Conservation (phyloP, 805 yeast species). For the Candida montana region DNA sequence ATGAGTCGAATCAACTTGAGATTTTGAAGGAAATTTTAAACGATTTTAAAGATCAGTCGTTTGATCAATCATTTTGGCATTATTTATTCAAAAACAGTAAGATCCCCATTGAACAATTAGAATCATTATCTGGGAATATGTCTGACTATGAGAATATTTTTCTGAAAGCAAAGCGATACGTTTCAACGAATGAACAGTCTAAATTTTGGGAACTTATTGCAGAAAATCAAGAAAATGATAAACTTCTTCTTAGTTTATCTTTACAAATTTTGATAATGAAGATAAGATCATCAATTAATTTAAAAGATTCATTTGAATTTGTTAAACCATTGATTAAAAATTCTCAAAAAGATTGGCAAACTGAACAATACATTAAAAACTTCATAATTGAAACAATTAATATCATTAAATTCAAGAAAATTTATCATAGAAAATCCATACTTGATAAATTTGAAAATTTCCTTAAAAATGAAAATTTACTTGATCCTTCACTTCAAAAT, state of each 20-base stretch:
- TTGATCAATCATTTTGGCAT: conserved; percentile 14
- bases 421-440: conserved; percentile 8
- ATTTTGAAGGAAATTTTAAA: not conserved
- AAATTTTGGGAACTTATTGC: conserved; percentile 13
- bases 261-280: conserved; percentile 11
- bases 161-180: conserved; percentile 8
- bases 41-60: conserved; percentile 3
- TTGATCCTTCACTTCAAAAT: conserved; percentile 10
- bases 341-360: not conserved
- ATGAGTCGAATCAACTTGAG: conserved; percentile 1
- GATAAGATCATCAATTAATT: conserved; percentile 4
- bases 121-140: not conserved
- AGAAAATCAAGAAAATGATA: conserved; percentile 3
- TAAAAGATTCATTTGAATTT: conserved; percentile 3
- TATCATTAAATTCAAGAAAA: not conserved
- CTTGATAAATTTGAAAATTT: conserved; percentile 11
- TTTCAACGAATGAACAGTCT: conserved; percentile 5
- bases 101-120: conserved; percentile 8
- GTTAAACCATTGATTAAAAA: conserved; percentile 1
- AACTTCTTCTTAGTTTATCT: conserved; percentile 6
- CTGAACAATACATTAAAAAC: not conserved
- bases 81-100: conserved; percentile 9
- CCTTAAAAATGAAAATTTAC: conserved; percentile 6
- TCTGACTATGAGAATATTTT: not conserved
- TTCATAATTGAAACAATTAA: conserved; percentile 5